phyloP scores from a whole-genome alignment of 2,329 filamentous ascomycete species.

The Pseudocercospora vitis region DNA sequence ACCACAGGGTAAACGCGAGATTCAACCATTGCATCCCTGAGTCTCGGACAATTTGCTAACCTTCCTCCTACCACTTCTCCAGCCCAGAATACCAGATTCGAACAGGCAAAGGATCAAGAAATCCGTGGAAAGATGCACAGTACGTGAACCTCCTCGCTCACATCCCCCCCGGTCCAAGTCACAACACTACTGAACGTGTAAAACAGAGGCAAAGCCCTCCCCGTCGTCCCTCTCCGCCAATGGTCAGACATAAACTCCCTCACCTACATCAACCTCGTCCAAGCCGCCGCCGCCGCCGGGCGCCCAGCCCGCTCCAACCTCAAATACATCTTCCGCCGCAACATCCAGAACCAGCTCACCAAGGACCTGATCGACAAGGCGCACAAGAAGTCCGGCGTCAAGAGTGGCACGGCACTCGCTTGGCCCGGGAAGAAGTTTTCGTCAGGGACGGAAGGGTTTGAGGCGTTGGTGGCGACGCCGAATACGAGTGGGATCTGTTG shows the following conservation, averaged over 20 bases:
- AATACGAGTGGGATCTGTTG: conserved; percentile 19
- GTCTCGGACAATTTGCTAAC: too few relatives aligned
- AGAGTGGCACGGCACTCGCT: conserved; percentile 4
- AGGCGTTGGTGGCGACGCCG: conserved; percentile 16
- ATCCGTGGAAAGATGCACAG: conserved; percentile 12
- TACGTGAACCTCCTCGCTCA: background rate
- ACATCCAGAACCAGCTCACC: conserved; percentile 20
- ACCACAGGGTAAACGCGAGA: too few relatives aligned
- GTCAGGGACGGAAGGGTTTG: conserved; percentile 10
- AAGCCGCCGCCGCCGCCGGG: background rate
- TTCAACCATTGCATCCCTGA: too few relatives aligned
- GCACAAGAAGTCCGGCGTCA: conserved; percentile 4
- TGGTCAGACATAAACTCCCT: conserved; percentile 21
- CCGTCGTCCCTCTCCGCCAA: conserved; percentile 9
- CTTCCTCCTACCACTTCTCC: too few relatives aligned
- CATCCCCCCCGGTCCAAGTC: background rate
- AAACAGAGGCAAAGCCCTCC: conserved; percentile 6
- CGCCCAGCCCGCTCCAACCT: too few relatives aligned
- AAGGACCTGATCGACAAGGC: conserved; percentile 15
- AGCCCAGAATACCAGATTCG: conserved; percentile 10
- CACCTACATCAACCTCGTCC: conserved; percentile 15
- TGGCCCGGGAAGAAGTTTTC: conserved; percentile 14
- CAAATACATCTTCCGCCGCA: conserved; percentile 17
- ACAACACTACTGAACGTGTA: background rate
- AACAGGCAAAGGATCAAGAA: background rate